A percentile compares a stretch with the other conserved stretches of the same genome.
Evolutionary conservation across 2,329 filamentous ascomycete genomes (phyloP).

Genomic region (Drechslerella stenobrocha): DNA sequence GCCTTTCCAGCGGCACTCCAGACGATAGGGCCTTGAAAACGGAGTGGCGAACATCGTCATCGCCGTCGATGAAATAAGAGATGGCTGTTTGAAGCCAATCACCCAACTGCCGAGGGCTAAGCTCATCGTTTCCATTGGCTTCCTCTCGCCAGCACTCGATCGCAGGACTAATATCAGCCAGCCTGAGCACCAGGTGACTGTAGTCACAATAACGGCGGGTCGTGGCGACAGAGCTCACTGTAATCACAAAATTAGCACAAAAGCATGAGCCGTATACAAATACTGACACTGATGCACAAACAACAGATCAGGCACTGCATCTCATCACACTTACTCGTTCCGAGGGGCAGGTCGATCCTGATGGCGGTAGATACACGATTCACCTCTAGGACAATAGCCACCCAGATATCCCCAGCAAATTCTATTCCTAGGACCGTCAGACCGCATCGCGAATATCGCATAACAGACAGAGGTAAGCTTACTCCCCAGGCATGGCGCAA

Average conservation of each 20-base stretch:
- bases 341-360: neutral
- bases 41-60: constrained; percentile 17
- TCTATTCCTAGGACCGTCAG: neutral
- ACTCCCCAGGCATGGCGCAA: neutral
- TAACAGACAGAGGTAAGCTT: neutral
- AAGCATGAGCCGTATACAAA: neutral
- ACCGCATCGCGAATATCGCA: neutral
- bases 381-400: constrained; percentile 32
- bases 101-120: constrained; percentile 2
- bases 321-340: constrained; percentile 25
- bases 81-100: constrained; percentile 11
- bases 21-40: constrained; percentile 9
- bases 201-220: constrained; percentile 21
- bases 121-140: neutral
- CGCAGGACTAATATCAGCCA: neutral
- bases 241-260: no score
- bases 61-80: constrained; percentile 21
- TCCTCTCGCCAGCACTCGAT: constrained; percentile 4
- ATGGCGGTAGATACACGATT: constrained; percentile 28
- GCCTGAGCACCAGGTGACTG: constrained; percentile 5
- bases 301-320: no score
- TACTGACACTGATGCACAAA: no score
- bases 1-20: constrained; percentile 1
- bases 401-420: constrained; percentile 24
- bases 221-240: constrained; percentile 19